Base-by-base conservation (phyloP, 2,329 filamentous ascomycete genomes). In the Sclerotinia spermophila region DNA sequence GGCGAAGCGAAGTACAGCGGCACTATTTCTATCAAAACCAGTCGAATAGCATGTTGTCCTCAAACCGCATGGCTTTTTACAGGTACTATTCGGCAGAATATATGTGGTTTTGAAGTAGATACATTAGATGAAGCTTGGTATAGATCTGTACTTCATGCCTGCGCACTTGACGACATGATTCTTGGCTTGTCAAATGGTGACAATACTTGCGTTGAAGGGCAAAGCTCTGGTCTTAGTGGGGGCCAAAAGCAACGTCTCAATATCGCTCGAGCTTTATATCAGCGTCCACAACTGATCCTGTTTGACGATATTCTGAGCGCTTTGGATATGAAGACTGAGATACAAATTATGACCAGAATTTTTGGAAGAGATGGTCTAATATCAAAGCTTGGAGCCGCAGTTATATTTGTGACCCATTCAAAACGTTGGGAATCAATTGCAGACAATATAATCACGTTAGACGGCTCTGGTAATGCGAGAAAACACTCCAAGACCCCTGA, bases 1-100 rank as follows among this genome's bases (percentile, higher is more conserved):
- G 79, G 80, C 42, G 42, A 44, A 8, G 42, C 42, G 19, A 21
- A 79, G 81, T 45, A 70, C 2, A 19, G 53, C 11, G 81, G 81
- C 5, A 70, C 68, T 1, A 73, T 82, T 8, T 68, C 61, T 0
- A 6, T 80, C 1, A 73, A 75, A 2, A 76, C 79, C 0, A 70
- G 67, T 51, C 72, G 69, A 17, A 78, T 81, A 15, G 82, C 79
- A 2, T 84, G 82, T 71, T 84, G 82, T 67, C 79, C 81, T 62
- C 83, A 85, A 71, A 76, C 75, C 1, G 79, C 82, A 0, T 84
- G 82, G 81, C 78, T 84, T 5, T 77, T 78, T 3, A 84, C 84
- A 68, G 77, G 75, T 1, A 79, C 80, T 0, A 75, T 84, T 42
- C 76, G 77, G 11, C 74, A 81, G 0, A 82, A 81, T 48, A 82